These are phyloP conservation scores for Nepenthes alata DNA, from an alignment of 179 eudicot species.

Conservation along the genomic window DNA sequence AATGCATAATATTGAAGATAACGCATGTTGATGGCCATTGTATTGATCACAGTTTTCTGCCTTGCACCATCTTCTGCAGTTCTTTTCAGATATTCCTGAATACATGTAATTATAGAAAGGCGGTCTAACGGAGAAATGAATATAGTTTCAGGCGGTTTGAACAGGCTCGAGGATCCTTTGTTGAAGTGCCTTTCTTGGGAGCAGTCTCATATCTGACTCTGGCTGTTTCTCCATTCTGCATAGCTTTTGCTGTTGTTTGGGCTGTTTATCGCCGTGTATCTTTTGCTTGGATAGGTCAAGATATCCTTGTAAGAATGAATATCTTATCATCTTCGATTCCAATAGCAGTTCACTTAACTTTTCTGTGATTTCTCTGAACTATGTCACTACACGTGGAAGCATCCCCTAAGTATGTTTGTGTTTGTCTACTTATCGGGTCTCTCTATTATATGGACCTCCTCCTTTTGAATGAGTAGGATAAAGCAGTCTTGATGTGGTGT, in stretches of 20 bases:
- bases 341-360: neutral
- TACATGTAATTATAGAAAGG: neutral
- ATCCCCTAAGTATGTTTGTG: too few relatives aligned
- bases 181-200: slow-evolving; percentile 76
- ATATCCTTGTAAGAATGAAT: slow-evolving; percentile 66
- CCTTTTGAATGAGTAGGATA: too few relatives aligned
- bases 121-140: neutral
- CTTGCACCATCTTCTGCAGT: neutral
- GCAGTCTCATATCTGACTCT: slow-evolving; percentile 65
- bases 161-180: slow-evolving; percentile 53
- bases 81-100: neutral
- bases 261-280: slow-evolving; percentile 63
- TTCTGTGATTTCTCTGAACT: neutral
- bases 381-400: too few relatives aligned
- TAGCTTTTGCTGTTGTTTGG: slow-evolving; percentile 75
- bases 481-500: too few relatives aligned
- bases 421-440: too few relatives aligned
- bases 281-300: slow-evolving; percentile 98
- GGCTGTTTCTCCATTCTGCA: slow-evolving; percentile 84
- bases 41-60: neutral
- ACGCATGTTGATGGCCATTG: neutral
- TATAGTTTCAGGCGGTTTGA: slow-evolving; percentile 82
- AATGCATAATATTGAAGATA: neutral
- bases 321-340: neutral
- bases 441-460: too few relatives aligned